Base-by-base conservation (phyloP, 805 yeast genomes). In the Wickerhamiella vanderwaltii region DNA sequence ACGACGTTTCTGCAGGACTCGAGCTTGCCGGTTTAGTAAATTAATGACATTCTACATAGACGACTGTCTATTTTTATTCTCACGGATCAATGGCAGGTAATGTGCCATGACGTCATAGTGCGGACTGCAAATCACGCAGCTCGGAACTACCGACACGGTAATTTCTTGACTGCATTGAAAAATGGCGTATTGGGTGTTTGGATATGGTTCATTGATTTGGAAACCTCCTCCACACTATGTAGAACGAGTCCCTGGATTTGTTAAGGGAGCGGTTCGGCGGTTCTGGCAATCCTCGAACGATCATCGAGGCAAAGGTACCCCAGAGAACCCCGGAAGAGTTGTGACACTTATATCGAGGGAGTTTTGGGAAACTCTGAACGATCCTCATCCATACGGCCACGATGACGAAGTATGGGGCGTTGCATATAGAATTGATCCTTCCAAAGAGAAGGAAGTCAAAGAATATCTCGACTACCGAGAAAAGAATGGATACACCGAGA, bases 201-300 rank as follows among this genome's bases (percentile, higher is more conserved):
- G 96, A 2, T 86, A 86, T 55, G 96, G 96, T 1, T 82, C 94
- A 0, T 65, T 86, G 40, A 76, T 86, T 19, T 86, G 80, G 68
- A 86, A 85, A 54, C 95, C 95, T 0, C 96, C 95, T 0, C 87
- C 88, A 12, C 69, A 71, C 49, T 70, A 72, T 46, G 66, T 73
- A 36, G 65, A 69, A 51, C 62, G 75, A 29, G 68, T 81, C 7
- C 77, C 85, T 0, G 95, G 95, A 0, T 72, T 77, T 35, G 66
- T 87, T 18, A 66, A 67, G 39, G 95, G 95, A 1, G 85, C 66
- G 50, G 73, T 78, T 1, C 68, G 97, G 16, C 63, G 95, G 34
- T 87, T 87, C 56, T 87, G 95, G 95, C 96, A 87, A 59, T 72
- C 83, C 26, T 79, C 91, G 9, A 74, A 78, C 18, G 96, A 87